Evolutionary conservation across 2,329 filamentous ascomycete genomes (phyloP).

Genomic region (Pseudogymnoascus sp.): DNA sequence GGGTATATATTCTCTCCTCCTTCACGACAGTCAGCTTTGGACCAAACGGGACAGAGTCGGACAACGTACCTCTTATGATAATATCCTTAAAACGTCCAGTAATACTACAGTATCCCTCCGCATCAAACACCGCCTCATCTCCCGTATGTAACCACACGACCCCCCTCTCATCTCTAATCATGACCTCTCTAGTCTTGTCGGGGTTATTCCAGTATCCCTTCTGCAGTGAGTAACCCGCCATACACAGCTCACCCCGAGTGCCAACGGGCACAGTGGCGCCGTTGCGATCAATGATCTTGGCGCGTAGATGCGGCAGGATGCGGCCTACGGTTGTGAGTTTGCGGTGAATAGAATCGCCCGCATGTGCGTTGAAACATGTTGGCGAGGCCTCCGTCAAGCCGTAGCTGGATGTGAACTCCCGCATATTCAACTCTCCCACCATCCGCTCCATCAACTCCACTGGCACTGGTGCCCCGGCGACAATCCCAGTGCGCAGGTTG

Average conservation of each 20-base stretch:
- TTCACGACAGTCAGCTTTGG: conserved; percentile 18
- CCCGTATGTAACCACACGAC: conserved; percentile 59
- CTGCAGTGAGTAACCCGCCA: conserved; percentile 69
- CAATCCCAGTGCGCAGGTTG: conserved; percentile 64
- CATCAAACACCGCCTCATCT: conserved; percentile 61
- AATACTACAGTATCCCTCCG: conserved; percentile 62
- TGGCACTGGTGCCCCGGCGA: conserved; percentile 71
- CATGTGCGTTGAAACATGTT: conserved; percentile 73
- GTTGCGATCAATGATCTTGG: conserved; percentile 67
- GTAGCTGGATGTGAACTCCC: conserved; percentile 63
- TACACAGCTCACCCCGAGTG: conserved; percentile 64
- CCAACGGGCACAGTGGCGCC: conserved; percentile 61
- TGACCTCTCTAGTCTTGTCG: conserved; percentile 60
- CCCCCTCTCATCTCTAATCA: conserved; percentile 44
- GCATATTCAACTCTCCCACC: conserved; percentile 64
- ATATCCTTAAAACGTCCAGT: conserved; percentile 74
- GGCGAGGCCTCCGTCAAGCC: conserved; percentile 66
- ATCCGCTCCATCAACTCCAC: conserved; percentile 66
- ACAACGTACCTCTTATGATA: conserved; percentile 56
- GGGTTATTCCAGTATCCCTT: conserved; percentile 61
- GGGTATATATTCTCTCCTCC: conserved; percentile 69
- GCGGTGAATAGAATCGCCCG: conserved; percentile 57
- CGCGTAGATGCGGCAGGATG: conserved; percentile 64
- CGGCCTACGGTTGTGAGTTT: conserved; percentile 66
- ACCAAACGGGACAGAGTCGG: background rate